phyloP scores from a whole-genome alignment of 495 filamentous ascomycete species.

The Rhypophila decipiens region DNA sequence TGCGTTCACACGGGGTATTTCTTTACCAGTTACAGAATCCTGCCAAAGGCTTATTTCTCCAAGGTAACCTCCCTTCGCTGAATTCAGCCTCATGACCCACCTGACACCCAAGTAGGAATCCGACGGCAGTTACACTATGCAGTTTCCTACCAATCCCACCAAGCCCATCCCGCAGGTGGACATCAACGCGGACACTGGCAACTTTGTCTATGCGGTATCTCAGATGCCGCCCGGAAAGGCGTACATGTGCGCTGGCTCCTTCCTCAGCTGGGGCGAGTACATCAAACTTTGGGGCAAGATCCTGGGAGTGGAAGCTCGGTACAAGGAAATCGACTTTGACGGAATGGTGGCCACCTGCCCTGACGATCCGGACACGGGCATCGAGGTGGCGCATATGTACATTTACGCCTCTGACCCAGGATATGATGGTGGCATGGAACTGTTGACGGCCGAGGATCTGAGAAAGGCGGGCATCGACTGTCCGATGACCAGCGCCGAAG shows the following conservation, averaged over 20 bases:
- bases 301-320: conserved; percentile 16
- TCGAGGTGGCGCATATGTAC: conserved; percentile 36
- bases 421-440: conserved; percentile 32
- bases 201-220: conserved; percentile 36
- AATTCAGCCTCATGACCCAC: background rate
- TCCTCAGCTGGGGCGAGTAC: conserved; percentile 19
- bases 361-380: conserved; percentile 26
- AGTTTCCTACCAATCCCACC: conserved; percentile 26
- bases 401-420: conserved; percentile 31
- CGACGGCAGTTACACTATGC: conserved; percentile 33
- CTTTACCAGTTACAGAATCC: conserved; percentile 31
- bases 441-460: conserved; percentile 34
- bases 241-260: conserved; percentile 35
- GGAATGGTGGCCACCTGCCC: conserved; percentile 25
- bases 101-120: conserved; percentile 10
- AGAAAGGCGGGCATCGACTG: conserved; percentile 31
- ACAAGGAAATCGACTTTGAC: conserved; percentile 29
- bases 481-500: conserved; percentile 25
- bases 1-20: conserved; percentile 43
- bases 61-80: conserved; percentile 15
- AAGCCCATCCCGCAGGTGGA: conserved; percentile 30
- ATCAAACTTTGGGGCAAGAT: conserved; percentile 32
- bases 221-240: conserved; percentile 36
- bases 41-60: conserved; percentile 32
- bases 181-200: conserved; percentile 33